phyloP scores from a whole-genome alignment of 1,139 yeast genomes.

The Hemisphaericaspora xylanilytica region DNA sequence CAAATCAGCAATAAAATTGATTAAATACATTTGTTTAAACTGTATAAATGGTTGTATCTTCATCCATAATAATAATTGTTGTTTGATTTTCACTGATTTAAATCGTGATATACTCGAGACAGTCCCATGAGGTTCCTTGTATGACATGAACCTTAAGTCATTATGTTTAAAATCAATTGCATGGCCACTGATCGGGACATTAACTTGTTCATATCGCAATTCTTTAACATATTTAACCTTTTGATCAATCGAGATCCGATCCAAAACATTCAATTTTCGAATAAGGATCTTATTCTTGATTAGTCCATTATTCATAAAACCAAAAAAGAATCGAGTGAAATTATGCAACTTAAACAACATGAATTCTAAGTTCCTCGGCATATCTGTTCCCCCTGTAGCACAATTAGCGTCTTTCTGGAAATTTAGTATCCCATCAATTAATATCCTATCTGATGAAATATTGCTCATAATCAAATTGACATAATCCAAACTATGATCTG shows the following conservation, averaged over 20 bases:
- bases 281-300: slow-evolving; percentile 12
- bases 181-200: slow-evolving; percentile 24
- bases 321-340: slow-evolving; percentile 17
- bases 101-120: slow-evolving; percentile 17
- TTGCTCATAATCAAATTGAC: slow-evolving; percentile 12
- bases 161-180: slow-evolving; percentile 35
- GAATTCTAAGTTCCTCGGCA: slow-evolving; percentile 9
- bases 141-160: slow-evolving; percentile 34
- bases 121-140: slow-evolving; percentile 9
- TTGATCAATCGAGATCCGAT: slow-evolving; percentile 13
- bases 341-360: slow-evolving; percentile 14
- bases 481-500: slow-evolving; percentile 3
- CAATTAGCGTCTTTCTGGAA: slow-evolving; percentile 6
- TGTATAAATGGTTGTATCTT: slow-evolving; percentile 35
- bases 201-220: slow-evolving; percentile 2
- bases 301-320: slow-evolving; percentile 11
- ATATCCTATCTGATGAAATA: slow-evolving; percentile 4
- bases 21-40: slow-evolving; percentile 28
- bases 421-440: slow-evolving; percentile 10
- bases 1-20: slow-evolving; percentile 16
- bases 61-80: slow-evolving; percentile 43
- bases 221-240: slow-evolving; percentile 7
- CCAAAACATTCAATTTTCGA: slow-evolving; percentile 16
- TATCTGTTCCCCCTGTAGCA: neutral
- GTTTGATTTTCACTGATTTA: slow-evolving; percentile 19